Conservation (phyloP, 345 rosid genomes). For the Stellera chamaejasme region DNA sequence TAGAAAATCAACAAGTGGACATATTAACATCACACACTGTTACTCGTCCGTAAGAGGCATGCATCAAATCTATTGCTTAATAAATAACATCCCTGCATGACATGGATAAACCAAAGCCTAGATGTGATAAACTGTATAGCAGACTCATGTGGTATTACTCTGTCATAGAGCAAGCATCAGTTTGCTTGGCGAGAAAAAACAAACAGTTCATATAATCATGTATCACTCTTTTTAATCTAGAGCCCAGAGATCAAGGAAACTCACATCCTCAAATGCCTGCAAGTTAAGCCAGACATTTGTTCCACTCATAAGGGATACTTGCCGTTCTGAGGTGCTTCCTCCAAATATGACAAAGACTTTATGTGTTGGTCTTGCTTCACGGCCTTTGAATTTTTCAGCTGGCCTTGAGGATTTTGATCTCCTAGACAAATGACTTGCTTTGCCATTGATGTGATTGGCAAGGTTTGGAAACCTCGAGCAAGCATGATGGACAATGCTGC, state of each 20-base stretch:
- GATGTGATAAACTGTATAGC: no score
- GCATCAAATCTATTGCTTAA: no score
- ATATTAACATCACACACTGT: no score
- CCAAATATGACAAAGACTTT: conserved; percentile 85
- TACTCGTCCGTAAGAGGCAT: no score
- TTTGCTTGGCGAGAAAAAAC: no score
- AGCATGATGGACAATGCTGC: conserved; percentile 61
- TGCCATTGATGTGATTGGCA: conserved; percentile 25
- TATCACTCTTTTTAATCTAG: no score
- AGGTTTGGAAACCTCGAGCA: conserved; percentile 75
- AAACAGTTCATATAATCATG: no score
- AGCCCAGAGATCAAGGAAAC: conserved; percentile 16
- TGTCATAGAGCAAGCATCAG: no score
- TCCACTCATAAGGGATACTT: conserved; percentile 96
- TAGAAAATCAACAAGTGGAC: no score
- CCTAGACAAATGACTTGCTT: conserved; percentile 30
- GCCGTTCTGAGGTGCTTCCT: conserved; percentile 93
- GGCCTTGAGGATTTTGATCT: conserved; percentile 19
- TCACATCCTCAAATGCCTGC: conserved; percentile 76
- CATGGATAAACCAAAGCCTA: no score
- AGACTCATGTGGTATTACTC: no score
- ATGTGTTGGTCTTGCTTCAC: conserved; percentile 18
- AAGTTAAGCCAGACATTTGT: conserved; percentile 93
- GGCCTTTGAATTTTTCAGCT: conserved; percentile 21
- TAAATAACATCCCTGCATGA: no score